Conservation (phyloP, 2,329 filamentous ascomycete species). For the Exophiala spinifera region DNA sequence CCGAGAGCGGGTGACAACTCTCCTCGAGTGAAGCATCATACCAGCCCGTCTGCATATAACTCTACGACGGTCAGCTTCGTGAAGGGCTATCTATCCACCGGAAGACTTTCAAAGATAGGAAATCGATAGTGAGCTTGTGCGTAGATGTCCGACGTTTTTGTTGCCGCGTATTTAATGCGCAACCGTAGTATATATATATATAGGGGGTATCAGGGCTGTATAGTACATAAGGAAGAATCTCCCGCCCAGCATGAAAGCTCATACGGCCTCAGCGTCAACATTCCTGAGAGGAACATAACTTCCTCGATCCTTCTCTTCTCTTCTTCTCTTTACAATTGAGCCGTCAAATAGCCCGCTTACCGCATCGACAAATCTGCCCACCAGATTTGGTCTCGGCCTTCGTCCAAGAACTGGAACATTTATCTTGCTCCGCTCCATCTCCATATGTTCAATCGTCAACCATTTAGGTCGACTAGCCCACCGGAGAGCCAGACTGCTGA, state of each 20-base stretch:
- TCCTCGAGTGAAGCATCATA: too few relatives aligned
- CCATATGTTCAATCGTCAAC: conserved; percentile 72
- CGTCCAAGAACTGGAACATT: conserved; percentile 19
- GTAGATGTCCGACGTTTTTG: too few relatives aligned
- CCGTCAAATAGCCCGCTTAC: conserved; percentile 32
- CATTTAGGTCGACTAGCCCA: conserved; percentile 80
- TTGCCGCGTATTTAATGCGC: too few relatives aligned
- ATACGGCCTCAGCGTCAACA: conserved; percentile 41
- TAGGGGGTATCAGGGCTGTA: too few relatives aligned
- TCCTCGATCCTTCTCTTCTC: conserved; percentile 33
- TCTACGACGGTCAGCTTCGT: too few relatives aligned
- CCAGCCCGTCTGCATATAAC: too few relatives aligned
- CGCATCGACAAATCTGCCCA: conserved; percentile 25
- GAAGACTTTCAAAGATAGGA: too few relatives aligned
- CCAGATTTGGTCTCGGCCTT: conserved; percentile 23
- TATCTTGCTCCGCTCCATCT: conserved; percentile 50
- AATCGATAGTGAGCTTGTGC: too few relatives aligned
- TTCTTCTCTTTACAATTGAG: conserved; percentile 33
- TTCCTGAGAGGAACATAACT: conserved; percentile 45
- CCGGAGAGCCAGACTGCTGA: conserved; percentile 77
- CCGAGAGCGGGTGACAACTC: too few relatives aligned
- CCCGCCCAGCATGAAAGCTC: not conserved
- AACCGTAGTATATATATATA: too few relatives aligned
- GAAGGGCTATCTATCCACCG: too few relatives aligned
- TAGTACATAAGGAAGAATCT: too few relatives aligned